Conservation (phyloP, 164 flowering plant genomes). For the Magnolia changhungtana region DNA sequence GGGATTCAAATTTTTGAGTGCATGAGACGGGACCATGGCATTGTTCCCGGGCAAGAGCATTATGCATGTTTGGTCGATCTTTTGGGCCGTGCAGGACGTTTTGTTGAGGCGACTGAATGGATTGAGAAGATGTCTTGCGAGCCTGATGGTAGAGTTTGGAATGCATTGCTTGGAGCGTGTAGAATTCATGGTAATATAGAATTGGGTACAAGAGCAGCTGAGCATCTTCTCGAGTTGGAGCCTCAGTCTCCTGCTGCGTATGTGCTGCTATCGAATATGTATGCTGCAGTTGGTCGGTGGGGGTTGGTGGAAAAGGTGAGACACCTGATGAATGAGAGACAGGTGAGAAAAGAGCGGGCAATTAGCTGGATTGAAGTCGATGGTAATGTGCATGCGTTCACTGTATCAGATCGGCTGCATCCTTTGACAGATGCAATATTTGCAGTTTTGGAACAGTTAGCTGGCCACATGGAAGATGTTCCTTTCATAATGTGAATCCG, state of each 20-base stretch:
- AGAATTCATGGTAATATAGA: conserved; percentile 53
- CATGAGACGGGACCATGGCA: conserved; percentile 38
- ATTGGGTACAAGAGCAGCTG: conserved; percentile 49
- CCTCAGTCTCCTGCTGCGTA: conserved; percentile 53
- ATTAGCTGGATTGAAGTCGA: conserved; percentile 64
- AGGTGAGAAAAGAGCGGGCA: conserved; percentile 42
- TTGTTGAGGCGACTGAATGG: conserved; percentile 35
- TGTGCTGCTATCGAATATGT: conserved; percentile 51
- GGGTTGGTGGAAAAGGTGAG: conserved; percentile 47
- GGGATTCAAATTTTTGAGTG: conserved; percentile 47
- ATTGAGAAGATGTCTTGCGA: conserved; percentile 45
- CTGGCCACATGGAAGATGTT: conserved; percentile 38
- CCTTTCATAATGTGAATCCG: conserved; percentile 10
- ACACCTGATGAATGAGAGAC: conserved; percentile 45
- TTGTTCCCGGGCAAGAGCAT: conserved; percentile 58
- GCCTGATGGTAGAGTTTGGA: conserved; percentile 52
- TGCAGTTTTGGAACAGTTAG: conserved; percentile 39
- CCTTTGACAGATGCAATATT: conserved; percentile 37
- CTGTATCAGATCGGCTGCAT: conserved; percentile 37
- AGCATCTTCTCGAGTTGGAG: conserved; percentile 48
- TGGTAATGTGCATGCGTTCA: conserved; percentile 36
- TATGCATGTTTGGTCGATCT: conserved; percentile 66
- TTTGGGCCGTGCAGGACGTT: conserved; percentile 57
- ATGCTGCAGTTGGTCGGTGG: conserved; percentile 55
- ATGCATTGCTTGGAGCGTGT: conserved; percentile 56